Percentiles rank a stretch among this genome's conserved stretches.
phyloP scores from a whole-genome alignment of 2,329 filamentous ascomycete species.

The Colletotrichum sp. region DNA sequence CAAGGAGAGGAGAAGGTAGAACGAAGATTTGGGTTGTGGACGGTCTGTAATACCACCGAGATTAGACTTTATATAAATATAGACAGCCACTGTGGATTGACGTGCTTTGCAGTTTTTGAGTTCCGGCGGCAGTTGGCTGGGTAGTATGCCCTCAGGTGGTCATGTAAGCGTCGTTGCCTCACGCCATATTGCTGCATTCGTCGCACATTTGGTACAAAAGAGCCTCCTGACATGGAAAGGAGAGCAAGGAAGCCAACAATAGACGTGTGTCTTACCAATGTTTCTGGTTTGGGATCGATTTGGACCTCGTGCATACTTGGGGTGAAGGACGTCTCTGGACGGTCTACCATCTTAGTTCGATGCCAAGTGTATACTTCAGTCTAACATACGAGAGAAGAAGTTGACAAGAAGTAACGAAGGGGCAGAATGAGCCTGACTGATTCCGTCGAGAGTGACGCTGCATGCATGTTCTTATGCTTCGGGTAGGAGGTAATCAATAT shows the following conservation, averaged over 20 bases:
- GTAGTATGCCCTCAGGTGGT: background rate
- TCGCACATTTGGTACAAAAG: background rate
- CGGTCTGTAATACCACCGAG: accelerated
- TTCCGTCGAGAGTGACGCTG: no score
- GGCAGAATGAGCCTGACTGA: no score
- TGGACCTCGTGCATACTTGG: no score
- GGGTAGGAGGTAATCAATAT: no score
- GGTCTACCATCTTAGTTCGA: background rate
- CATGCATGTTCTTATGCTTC: no score
- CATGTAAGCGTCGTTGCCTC: background rate
- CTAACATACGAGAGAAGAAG: accelerated
- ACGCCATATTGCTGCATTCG: background rate
- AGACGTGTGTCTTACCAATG: no score
- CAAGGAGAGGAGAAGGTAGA: no score
- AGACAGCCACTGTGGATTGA: accelerated
- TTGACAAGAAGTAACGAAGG: accelerated
- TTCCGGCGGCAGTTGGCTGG: background rate
- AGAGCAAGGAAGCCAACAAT: no score
- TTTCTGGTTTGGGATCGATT: no score
- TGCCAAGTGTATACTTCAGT: background rate
- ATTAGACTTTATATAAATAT: background rate
- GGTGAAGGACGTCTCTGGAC: background rate
- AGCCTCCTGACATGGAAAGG: no score
- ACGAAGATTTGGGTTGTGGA: background rate
- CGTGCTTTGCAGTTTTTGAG: background rate